Evolutionary conservation across 1,284 basidiomycete species (phyloP), one percentile per base, ranked within the genome.

Genomic region (Melampsora americana): DNA sequence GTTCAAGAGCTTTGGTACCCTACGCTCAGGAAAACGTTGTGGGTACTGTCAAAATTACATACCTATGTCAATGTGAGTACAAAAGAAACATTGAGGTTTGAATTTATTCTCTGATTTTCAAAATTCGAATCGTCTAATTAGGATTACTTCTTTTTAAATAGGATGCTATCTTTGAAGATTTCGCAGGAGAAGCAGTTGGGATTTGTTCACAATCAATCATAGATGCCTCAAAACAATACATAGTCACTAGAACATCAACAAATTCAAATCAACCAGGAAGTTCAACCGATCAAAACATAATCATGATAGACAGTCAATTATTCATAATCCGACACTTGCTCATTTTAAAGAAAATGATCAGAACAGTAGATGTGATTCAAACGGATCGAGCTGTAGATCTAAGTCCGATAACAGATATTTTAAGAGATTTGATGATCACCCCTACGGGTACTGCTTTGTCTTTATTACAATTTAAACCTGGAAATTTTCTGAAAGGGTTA

Each of bases 161-260:
- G 92, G 89, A 90, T 20, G 90, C 89, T 1, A 94, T 96, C 77
- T 97, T 95, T 79, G 90, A 92, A 80, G 94, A 96, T 81, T 90
- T 96, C 62, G 92, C 94, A 0, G 91, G 93, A 82, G 93, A 96
- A 83, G 92, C 93, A 0, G 87, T 95, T 44, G 86, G 87, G 18
- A 85, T 93, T 3, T 95, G 93, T 82, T 88, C 90, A 53, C 86
- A 89, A 77, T 93, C 92, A 0, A 86, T 96, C 7, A 84, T 90
- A 26, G 83, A 86, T 5, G 92, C 91, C 0, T 86, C 91, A 0
- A 87, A 90, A 26, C 84, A 86, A 56, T 85, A 95, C 39, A 85
- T 86, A 28, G 83, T 86, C 7, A 87, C 86, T 65, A 48, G 85
- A 83, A 39, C 82, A 83, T 42, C 84, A 85, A 18, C 82, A 84